Base-by-base conservation (phyloP, 805 yeast species). In the Hanseniaspora taiwanica region DNA sequence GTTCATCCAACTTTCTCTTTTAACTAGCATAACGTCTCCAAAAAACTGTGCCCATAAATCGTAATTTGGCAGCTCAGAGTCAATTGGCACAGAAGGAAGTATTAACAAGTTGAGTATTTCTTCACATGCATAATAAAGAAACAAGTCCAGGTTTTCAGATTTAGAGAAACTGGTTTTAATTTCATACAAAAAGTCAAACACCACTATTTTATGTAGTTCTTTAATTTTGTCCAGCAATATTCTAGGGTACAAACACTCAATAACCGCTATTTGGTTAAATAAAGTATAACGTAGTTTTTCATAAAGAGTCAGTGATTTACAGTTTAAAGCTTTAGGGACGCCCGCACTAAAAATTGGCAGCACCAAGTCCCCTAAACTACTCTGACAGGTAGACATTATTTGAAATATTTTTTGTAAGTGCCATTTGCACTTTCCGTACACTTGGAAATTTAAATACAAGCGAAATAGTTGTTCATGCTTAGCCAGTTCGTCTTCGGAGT, bases 11-110 rank as follows among this genome's bases (percentile, higher is more conserved):
- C 65, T 56, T 38, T 66, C 69, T 19, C 74, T 50, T 37, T 59
- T 54, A 17, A 60, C 42, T 10, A 67, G 47, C 19, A 65, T 38
- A 13, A 71, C 44, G 43, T 69, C 72, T 1, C 69, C 74, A 6
- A 58, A 49, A 2, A 65, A 55, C 41, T 61, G 64, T 29, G 13
- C 14, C 33, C 33, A 29, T 8, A 16, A 10, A n/a, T n/a, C 9
- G 8, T 29, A 14, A 29, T 29, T 29, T 4, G 33, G 17, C 33
- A n/a, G 8, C 8, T n/a, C 33, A 5, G 13, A 3, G 8, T 29
- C 14, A 16, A 29, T n/a, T 4, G 33, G 33, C 14, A 29, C 4
- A n/a, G 16, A 9, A 29, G 33, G 18, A 29, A 29, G 18, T 4
- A 29, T n/a, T 18, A 4, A 8, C 9, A 29, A 4, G 58, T 50